Evolutionary conservation across 805 yeast genomes (phyloP).

Genomic region (Yarrowia sp.): DNA sequence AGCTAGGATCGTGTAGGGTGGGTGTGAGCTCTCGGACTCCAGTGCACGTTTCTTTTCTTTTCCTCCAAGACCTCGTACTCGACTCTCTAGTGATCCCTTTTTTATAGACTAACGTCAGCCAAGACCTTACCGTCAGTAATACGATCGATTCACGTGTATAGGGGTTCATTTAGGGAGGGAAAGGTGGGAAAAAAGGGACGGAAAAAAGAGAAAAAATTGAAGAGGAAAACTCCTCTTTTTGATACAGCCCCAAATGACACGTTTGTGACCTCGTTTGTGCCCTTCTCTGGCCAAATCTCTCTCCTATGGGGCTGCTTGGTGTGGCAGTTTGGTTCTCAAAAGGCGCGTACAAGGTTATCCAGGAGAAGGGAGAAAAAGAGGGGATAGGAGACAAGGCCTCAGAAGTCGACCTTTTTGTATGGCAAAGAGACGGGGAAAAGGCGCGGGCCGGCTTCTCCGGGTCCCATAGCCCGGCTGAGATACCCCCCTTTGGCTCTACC

Average conservation of each 20-base stretch:
- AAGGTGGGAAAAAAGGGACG: neutral
- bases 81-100: neutral
- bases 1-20: too few relatives aligned
- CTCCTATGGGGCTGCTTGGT: neutral
- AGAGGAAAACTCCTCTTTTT: too few relatives aligned
- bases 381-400: neutral
- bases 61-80: too few relatives aligned
- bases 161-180: neutral
- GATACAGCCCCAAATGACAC: neutral
- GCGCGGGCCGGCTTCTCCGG: too few relatives aligned
- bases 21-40: too few relatives aligned
- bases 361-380: conserved; percentile 22
- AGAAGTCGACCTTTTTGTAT: too few relatives aligned
- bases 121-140: neutral
- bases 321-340: too few relatives aligned
- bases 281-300: neutral
- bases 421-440: neutral
- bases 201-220: neutral
- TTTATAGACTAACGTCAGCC: conserved; percentile 2
- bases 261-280: neutral
- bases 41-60: too few relatives aligned
- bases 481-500: too few relatives aligned
- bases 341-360: conserved; percentile 22
- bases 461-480: too few relatives aligned
- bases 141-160: conserved; percentile 22